A percentile compares a stretch with the other conserved stretches of the same genome.
phyloP scores from a whole-genome alignment of 1,284 basidiomycete species.

The Irpex sp. region DNA sequence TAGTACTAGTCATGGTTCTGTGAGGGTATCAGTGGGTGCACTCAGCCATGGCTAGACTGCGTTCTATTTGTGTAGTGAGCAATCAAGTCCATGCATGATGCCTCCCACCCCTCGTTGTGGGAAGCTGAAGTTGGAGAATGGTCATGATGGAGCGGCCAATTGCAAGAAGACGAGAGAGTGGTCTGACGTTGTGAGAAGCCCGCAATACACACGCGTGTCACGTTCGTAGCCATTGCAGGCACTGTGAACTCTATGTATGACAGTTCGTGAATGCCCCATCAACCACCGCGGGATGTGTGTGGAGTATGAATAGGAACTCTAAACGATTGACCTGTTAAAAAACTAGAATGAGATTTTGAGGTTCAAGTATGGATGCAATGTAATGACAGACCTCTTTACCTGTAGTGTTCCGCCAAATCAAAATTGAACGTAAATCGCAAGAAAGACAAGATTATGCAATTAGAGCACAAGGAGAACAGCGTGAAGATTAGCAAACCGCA shows the following conservation, averaged over 20 bases:
- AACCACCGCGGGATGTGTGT: too few relatives aligned
- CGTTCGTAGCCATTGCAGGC: neutral
- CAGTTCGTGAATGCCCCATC: too few relatives aligned
- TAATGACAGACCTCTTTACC: too few relatives aligned
- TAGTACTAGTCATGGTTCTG: neutral
- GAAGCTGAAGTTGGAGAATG: neutral
- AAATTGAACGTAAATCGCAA: too few relatives aligned
- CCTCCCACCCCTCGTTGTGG: neutral
- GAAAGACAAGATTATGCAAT: too few relatives aligned
- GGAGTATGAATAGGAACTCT: too few relatives aligned
- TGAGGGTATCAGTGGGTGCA: neutral
- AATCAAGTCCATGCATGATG: neutral
- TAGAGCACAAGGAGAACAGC: slow-evolving; percentile 39
- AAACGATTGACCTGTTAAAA: too few relatives aligned
- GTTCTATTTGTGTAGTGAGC: neutral
- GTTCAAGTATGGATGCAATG: too few relatives aligned
- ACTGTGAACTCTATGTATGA: neutral
- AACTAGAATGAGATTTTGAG: too few relatives aligned
- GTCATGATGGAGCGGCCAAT: neutral
- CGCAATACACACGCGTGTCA: neutral
- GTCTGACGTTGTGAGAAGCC: neutral
- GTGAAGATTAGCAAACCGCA: slow-evolving; percentile 31
- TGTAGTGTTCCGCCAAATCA: too few relatives aligned
- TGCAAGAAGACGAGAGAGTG: neutral
- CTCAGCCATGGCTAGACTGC: neutral